Percentiles rank a stretch among this genome's conserved stretches.
These are phyloP conservation scores for Osmanthus fragrans DNA, from an alignment of 257 asterid species.

Conservation along the genomic window DNA sequence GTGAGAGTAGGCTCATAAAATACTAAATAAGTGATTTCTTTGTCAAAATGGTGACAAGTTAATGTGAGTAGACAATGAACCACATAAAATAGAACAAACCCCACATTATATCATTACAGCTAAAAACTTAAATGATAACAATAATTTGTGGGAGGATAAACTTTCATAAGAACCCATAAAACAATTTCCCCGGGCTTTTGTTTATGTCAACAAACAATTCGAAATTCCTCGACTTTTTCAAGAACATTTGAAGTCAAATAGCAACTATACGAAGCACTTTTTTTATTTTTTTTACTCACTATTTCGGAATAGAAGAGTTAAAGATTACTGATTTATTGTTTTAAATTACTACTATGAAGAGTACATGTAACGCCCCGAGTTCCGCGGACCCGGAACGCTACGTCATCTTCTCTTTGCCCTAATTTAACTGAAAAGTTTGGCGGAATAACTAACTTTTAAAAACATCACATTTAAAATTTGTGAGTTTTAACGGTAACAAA, in stretches of 20 bases:
- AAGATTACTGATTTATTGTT: neutral
- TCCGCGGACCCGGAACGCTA: too few relatives aligned
- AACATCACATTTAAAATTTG: too few relatives aligned
- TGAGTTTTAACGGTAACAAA: too few relatives aligned
- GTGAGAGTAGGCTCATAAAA: constrained; percentile 22
- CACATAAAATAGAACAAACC: constrained; percentile 13
- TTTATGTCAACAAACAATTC: too few relatives aligned
- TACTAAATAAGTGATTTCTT: neutral
- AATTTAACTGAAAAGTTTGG: too few relatives aligned
- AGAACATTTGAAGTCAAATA: too few relatives aligned
- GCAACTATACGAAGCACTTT: too few relatives aligned
- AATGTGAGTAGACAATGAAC: constrained; percentile 4
- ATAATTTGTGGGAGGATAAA: constrained; percentile 21
- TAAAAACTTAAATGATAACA: constrained; percentile 24
- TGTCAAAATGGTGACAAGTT: constrained; percentile 12
- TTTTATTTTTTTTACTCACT: too few relatives aligned
- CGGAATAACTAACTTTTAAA: too few relatives aligned
- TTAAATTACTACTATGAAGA: neutral
- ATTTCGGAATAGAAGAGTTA: neutral
- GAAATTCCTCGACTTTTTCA: too few relatives aligned
- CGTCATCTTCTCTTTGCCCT: too few relatives aligned
- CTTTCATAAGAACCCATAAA: constrained; percentile 8
- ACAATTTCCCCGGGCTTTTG: neutral
- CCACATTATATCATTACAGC: constrained; percentile 27
- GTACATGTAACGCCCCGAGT: too few relatives aligned